Evolutionary conservation across 75 land plant genomes (phyloP).

Genomic region (Adiantum capillusveneris): DNA sequence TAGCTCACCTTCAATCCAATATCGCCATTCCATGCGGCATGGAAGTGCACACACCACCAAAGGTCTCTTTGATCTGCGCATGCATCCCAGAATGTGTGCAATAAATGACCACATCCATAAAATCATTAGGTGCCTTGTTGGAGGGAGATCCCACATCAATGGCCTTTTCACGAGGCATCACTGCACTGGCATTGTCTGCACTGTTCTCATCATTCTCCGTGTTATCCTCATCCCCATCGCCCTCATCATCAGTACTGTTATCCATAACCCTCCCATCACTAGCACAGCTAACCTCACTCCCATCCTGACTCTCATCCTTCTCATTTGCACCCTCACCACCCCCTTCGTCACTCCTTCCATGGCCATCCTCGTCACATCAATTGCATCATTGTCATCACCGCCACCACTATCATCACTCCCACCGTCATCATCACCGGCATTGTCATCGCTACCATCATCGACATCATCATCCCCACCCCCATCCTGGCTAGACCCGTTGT

Average conservation of each 20-base stretch:
- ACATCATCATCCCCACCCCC: too few species aligned
- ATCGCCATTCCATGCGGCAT: too few species aligned
- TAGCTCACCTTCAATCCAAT: too few species aligned
- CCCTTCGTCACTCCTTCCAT: not conserved
- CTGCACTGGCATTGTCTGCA: too few species aligned
- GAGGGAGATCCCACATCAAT: not conserved
- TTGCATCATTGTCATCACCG: not conserved
- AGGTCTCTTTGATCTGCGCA: too few species aligned
- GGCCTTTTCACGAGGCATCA: too few species aligned
- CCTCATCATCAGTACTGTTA: too few species aligned
- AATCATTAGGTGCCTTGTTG: too few species aligned
- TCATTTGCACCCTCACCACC: not conserved
- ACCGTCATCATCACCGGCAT: not conserved
- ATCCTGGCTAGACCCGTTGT: too few species aligned
- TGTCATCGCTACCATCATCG: not conserved
- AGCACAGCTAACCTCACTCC: not conserved
- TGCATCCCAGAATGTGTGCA: too few species aligned
- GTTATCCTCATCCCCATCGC: not conserved
- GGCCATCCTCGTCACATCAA: not conserved
- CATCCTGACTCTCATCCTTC: not conserved
- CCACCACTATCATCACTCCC: not conserved
- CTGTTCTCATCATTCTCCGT: not conserved
- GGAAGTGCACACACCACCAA: too few species aligned
- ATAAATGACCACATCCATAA: too few species aligned
- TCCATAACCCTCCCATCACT: not conserved